These are phyloP conservation scores for Simplicillium sp. DNA, from an alignment of 2,329 filamentous ascomycete genomes.

Conservation along the genomic window DNA sequence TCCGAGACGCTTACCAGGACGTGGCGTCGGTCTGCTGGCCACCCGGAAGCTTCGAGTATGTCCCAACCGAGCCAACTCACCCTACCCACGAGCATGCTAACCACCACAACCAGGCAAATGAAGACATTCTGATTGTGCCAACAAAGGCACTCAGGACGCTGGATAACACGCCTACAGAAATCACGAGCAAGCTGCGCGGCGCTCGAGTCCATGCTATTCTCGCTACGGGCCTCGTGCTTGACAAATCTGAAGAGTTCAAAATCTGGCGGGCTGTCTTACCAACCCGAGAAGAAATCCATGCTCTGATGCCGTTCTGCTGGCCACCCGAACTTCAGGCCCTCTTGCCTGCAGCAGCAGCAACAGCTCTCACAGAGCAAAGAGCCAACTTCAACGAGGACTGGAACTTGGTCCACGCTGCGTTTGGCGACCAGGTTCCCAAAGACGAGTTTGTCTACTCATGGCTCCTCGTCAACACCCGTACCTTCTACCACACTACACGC, in stretches of 20 bases:
- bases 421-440: constrained; percentile 17
- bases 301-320: constrained; percentile 38
- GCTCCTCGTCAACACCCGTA: constrained; percentile 53
- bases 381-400: constrained; percentile 32
- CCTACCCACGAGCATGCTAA: neutral
- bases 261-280: constrained; percentile 64
- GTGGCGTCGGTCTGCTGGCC: constrained; percentile 72
- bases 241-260: constrained; percentile 34
- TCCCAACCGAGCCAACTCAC: constrained; percentile 1
- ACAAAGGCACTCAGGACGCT: constrained; percentile 53
- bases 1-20: constrained; percentile 57
- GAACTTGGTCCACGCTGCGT: constrained; percentile 19
- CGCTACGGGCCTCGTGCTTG: constrained; percentile 56
- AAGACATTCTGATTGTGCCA: constrained; percentile 57
- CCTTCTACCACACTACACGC: constrained; percentile 47
- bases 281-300: constrained; percentile 43
- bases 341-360: constrained; percentile 30
- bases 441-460: constrained; percentile 44
- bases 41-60: constrained; percentile 55
- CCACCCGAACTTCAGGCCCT: constrained; percentile 28
- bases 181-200: constrained; percentile 41
- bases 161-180: constrained; percentile 44
- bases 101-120: constrained; percentile 21
- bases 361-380: constrained; percentile 43
- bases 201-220: constrained; percentile 61